Base-by-base conservation (phyloP, 1,284 basidiomycete species). In the Ceratobasidium sp. region DNA sequence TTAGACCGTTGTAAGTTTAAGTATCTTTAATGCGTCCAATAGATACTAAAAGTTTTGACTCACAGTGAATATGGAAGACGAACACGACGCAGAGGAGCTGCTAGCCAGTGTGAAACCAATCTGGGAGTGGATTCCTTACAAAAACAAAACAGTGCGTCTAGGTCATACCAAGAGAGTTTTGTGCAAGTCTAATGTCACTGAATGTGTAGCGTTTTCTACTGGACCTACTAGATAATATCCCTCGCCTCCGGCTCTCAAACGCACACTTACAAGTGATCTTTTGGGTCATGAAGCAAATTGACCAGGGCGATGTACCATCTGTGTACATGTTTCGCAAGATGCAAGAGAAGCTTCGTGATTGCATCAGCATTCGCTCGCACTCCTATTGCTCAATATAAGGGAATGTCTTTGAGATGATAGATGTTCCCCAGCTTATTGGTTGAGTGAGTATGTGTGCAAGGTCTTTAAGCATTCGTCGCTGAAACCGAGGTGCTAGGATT, bases 241-340 rank as follows among this genome's bases (percentile, higher is more conserved):
- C 80, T 2, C 81, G 80, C 13, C 49, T 81, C 1, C 81, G 81
- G 7, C 72, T 85, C 0, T 84, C 84, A 2, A 68, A 80, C 42
- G 78, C 81, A 1, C 77, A 85, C 4, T 82, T 86, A 82, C 81
- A 79, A 20, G 67, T 84, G 5, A 75, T 86, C 33, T 73, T 86
- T 2, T 85, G 83, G 83, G 68, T 84, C 5, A 76, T 86, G 0
- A 60, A 80, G 20, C 83, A 85, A 68, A 42, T 60, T n/a, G 82
- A 83, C 0, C 81, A 81, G 6, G 44, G 55, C 4, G 66, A 84
- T 77, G 83, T 86, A 5, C 85, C 85, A 2, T 82, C 83, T 0
- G 81, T 85, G 44, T 77, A 83, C 40, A 55, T n/a, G 15, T 80
- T 86, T 28, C 56, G 56, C 13, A 12, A 58, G 13, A 28, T 15